phyloP scores from a whole-genome alignment of 805 yeast genomes.

The Zygotorulaspora chibaensis region DNA sequence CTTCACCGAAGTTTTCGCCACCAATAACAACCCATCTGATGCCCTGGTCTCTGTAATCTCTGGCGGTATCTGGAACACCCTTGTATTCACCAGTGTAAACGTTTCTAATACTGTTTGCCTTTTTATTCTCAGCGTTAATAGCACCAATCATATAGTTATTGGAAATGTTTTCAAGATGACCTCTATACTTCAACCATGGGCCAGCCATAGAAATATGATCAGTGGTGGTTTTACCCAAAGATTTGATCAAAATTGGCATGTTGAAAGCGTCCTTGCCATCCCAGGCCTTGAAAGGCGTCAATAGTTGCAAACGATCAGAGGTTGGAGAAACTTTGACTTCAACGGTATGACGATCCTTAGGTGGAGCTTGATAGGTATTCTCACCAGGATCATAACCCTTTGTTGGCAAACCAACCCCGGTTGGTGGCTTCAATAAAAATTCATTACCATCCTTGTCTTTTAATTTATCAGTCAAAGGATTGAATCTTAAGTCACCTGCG shows the following conservation, averaged over 20 bases:
- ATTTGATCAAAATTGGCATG: conserved; percentile 93
- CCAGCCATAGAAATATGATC: conserved; percentile 99
- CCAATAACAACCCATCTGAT: conserved; percentile 96
- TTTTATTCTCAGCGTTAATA: conserved; percentile 90
- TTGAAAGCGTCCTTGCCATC: conserved; percentile 87
- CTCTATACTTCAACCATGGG: conserved; percentile 99
- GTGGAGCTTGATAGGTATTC: conserved; percentile 97
- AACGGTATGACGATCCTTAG: conserved; percentile 73
- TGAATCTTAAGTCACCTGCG: conserved; percentile 94
- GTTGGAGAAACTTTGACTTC: conserved; percentile 76
- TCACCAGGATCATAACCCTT: conserved; percentile 90
- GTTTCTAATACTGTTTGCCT: conserved; percentile 89
- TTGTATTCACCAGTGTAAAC: conserved; percentile 85
- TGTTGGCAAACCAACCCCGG: conserved; percentile 85
- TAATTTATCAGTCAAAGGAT: conserved; percentile 89
- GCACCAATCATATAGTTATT: conserved; percentile 99
- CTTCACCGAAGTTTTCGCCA: conserved; percentile 99
- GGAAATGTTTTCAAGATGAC: conserved; percentile 97
- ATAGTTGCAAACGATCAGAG: conserved; percentile 92
- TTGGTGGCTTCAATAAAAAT: conserved; percentile 83
- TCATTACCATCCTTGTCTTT: conserved; percentile 85
- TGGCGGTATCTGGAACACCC: conserved; percentile 97
- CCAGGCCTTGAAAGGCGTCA: conserved; percentile 94
- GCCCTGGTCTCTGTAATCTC: conserved; percentile 89
- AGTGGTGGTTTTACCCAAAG: conserved; percentile 96